Evolutionary conservation across 2,329 filamentous ascomycete species (phyloP), one percentile per base, ranked within the genome.

Genomic region (Hyphodiscus sp.): DNA sequence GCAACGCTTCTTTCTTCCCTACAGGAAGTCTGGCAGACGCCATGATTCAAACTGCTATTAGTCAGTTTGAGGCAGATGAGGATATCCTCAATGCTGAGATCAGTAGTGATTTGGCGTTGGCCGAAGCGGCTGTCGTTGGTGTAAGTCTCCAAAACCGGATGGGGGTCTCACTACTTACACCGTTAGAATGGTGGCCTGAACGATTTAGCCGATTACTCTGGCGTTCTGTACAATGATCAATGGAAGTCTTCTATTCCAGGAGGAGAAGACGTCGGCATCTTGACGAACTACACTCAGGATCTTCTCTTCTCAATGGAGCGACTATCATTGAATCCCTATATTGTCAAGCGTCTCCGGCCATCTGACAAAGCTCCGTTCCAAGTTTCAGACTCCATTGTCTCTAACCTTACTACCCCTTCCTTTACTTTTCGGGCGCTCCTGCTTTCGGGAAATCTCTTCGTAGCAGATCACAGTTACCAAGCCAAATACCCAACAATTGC

Each of bases 281-380:
- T 73, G 9, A 65, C 69, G n/a, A 77, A 78, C 53, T 74, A 72
- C 53, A 76, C 74, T 0, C 67, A 73, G 49, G 75, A 77, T 57
- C 60, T 75, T 1, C 55, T 72, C 26, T 77, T 78, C 58, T 73
- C 73, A 3, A 77, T 77, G 74, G 71, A 76, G 56, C 67, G 74
- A 11, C 61, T 77, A 9, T 74, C 72, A 2, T 61, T 67, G 38
- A 73, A 71, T 50, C 73, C 74, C 0, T 75, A 71, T 49, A 57
- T 64, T 5, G 49, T 76, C 7, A 61, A 62, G 29, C 67, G 73
- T 26, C 64, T 73, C 8, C 43, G 68, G 16, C 62, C 65, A 4
- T 52, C 51, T 0, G 69, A 73, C 26, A 46, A 49, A 1, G 61
- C 76, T 0, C 69, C 71, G 0, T 76, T 76, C 58, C 20, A 41